Evolutionary conservation across 2,329 filamentous ascomycete species (phyloP).

Genomic region (Aspergillus piperis): DNA sequence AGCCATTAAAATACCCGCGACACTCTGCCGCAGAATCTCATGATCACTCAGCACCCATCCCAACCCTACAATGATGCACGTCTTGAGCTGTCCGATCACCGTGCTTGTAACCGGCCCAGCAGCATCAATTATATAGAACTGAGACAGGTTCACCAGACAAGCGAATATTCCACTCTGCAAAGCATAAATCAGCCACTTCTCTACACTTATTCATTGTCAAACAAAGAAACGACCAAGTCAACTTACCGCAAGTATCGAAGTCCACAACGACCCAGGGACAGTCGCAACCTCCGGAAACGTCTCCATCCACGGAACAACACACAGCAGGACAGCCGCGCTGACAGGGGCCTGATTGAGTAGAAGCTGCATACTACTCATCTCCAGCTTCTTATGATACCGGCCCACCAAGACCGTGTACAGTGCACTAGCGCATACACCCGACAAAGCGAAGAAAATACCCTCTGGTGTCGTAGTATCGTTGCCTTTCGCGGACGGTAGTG

Average conservation of each 20-base stretch:
- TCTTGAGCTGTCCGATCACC: slow-evolving; percentile 67
- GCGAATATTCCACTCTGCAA: slow-evolving; percentile 24
- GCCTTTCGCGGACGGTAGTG: slow-evolving; percentile 13
- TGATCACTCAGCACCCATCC: slow-evolving; percentile 51
- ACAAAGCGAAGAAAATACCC: slow-evolving; percentile 22
- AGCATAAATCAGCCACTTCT: not conserved
- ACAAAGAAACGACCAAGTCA: too few relatives aligned
- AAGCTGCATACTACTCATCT: slow-evolving; percentile 27
- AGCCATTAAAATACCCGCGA: slow-evolving; percentile 21
- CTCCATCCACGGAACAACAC: slow-evolving; percentile 21
- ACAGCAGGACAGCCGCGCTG: slow-evolving; percentile 20
- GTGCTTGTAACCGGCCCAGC: slow-evolving; percentile 64
- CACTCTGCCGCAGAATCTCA: slow-evolving; percentile 16
- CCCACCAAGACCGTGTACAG: slow-evolving; percentile 26
- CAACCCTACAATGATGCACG: slow-evolving; percentile 64
- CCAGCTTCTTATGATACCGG: slow-evolving; percentile 21
- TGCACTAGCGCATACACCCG: slow-evolving; percentile 23
- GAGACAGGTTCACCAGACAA: slow-evolving; percentile 25
- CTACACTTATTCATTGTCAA: not conserved
- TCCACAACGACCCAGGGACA: slow-evolving; percentile 22
- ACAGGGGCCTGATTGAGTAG: slow-evolving; percentile 25
- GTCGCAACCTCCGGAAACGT: slow-evolving; percentile 13
- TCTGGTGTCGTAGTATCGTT: slow-evolving; percentile 16
- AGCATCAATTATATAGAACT: slow-evolving; percentile 30
- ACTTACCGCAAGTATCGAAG: slow-evolving; percentile 18